Evolutionary conservation across 2,329 filamentous ascomycete genomes (phyloP).

Genomic region (Cercospora sesami): DNA sequence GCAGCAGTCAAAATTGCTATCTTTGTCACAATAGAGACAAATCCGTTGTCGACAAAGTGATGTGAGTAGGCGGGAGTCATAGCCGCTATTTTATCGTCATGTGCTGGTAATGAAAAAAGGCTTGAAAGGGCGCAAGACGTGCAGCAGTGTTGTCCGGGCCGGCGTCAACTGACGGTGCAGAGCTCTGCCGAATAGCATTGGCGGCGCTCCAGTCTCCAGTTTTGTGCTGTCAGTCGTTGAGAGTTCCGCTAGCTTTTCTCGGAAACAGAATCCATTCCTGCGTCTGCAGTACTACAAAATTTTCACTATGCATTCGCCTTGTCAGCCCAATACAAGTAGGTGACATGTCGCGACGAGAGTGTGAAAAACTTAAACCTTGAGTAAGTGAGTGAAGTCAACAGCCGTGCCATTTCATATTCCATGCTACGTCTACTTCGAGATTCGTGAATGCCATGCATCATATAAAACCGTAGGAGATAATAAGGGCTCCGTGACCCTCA

Average conservation of each 20-base stretch:
- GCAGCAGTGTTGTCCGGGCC: neutral
- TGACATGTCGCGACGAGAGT: neutral
- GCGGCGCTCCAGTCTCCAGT: neutral
- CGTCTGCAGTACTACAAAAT: neutral
- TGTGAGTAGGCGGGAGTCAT: neutral
- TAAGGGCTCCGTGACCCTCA: neutral
- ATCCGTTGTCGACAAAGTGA: neutral
- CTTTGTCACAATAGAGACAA: neutral
- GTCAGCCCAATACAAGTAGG: neutral
- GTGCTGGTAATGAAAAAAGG: neutral
- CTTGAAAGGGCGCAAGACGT: neutral
- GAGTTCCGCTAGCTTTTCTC: neutral
- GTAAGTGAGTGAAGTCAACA: neutral
- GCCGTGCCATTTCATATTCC: constrained; percentile 5
- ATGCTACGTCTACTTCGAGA: neutral
- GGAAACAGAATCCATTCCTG: neutral
- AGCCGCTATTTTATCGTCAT: neutral
- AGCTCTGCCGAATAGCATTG: neutral
- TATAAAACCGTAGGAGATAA: neutral
- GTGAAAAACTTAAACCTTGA: neutral
- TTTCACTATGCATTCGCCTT: neutral
- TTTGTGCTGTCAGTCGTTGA: neutral
- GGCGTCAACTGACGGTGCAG: neutral
- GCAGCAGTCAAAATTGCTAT: neutral
- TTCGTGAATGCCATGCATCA: constrained; percentile 4